phyloP scores from a whole-genome alignment of 2,329 filamentous ascomycete species.

The Chaetomiaceae sp. region DNA sequence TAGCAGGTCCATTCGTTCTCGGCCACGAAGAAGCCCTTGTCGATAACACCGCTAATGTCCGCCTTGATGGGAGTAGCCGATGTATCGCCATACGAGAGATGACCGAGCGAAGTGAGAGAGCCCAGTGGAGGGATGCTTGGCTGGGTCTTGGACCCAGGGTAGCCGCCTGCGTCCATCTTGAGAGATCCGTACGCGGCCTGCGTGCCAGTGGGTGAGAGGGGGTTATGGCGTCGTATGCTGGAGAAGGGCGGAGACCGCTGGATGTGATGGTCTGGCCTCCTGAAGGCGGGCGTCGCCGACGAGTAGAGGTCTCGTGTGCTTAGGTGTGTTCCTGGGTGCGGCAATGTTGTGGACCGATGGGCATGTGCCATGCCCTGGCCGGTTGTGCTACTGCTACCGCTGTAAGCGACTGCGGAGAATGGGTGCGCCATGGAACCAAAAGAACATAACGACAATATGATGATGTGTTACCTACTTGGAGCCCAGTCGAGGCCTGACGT shows the following conservation, averaged over 20 bases:
- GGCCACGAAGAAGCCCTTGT: conserved; percentile 81
- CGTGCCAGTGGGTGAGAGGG: conserved; percentile 51
- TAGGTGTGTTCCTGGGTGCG: conserved; percentile 47
- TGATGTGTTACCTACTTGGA: conserved; percentile 47
- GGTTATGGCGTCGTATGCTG: conserved; percentile 44
- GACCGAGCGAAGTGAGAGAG: conserved; percentile 49
- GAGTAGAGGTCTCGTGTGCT: conserved; percentile 53
- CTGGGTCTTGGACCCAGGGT: conserved; percentile 35
- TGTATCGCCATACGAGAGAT: conserved; percentile 58
- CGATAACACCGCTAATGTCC: conserved; percentile 74
- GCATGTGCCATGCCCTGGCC: conserved; percentile 56
- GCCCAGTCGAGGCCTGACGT: conserved; percentile 51
- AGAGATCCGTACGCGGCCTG: conserved; percentile 43
- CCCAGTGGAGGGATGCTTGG: conserved; percentile 51
- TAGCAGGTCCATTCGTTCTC: conserved; percentile 92
- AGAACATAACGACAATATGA: conserved; percentile 16
- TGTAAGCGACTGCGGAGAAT: conserved; percentile 33
- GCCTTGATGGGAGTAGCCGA: conserved; percentile 54
- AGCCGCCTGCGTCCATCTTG: conserved; percentile 51
- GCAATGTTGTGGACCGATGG: conserved; percentile 50
- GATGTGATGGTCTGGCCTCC: conserved; percentile 42
- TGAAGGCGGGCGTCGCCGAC: conserved; percentile 47
- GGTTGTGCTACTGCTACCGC: conserved; percentile 42
- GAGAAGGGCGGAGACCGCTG: conserved; percentile 50
- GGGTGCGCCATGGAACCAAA: conserved; percentile 23